Evolutionary conservation across 176 grass and related monocot genomes (phyloP).

Genomic region (Poa pratensis): DNA sequence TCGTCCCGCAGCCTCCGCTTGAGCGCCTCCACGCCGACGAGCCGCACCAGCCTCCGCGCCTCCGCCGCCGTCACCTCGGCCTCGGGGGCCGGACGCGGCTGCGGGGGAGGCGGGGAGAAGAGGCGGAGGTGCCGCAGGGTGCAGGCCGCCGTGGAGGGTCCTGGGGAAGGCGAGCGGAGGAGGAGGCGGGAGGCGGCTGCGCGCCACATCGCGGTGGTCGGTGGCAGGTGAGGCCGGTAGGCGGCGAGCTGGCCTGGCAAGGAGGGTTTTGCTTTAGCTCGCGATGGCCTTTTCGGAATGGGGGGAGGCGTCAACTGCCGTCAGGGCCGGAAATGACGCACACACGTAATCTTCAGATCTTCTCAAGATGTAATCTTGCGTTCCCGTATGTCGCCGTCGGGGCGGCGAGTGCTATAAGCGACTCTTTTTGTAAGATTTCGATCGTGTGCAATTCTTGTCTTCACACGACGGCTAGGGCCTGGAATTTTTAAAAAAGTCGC

Average conservation of each 20-base stretch:
- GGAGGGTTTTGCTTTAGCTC: not conserved
- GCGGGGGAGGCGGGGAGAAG: slow-evolving; percentile 36
- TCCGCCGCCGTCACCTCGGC: slow-evolving; percentile 47
- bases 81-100: not conserved
- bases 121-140: slow-evolving; percentile 34
- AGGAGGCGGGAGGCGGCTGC: slow-evolving; percentile 29
- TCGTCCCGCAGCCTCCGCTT: slow-evolving; percentile 54
- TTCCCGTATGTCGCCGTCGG: not conserved
- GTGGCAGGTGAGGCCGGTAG: not conserved
- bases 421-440: not conserved
- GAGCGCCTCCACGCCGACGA: slow-evolving; percentile 68
- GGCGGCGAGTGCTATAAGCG: not conserved
- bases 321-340: not conserved
- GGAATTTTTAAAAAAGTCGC: not conserved
- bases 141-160: not conserved
- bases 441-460: not conserved
- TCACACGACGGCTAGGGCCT: not conserved
- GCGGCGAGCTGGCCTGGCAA: not conserved
- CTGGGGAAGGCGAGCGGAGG: not conserved
- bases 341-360: slow-evolving; percentile 3
- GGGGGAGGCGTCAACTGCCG: slow-evolving; percentile 15
- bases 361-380: not conserved
- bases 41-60: slow-evolving; percentile 60
- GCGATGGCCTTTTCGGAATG: slow-evolving; percentile 9
- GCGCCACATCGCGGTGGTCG: slow-evolving; percentile 32